A percentile compares a stretch with the other conserved stretches of the same genome.
Conservation (phyloP, 306 rosid species). For the Citrullus mucosospermus region DNA sequence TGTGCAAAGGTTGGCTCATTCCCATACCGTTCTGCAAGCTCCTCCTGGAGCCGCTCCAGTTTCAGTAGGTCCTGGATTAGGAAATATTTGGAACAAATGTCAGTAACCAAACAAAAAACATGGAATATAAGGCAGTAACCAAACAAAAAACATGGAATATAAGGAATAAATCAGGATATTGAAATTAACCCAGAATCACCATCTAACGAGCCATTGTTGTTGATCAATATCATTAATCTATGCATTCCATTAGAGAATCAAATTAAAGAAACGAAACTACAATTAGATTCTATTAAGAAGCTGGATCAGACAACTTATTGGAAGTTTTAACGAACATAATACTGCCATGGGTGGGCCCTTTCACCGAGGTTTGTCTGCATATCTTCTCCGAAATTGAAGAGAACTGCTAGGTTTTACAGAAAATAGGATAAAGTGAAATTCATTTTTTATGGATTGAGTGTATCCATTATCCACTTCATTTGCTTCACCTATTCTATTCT, state of each 20-base stretch:
- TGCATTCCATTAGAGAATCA: neutral
- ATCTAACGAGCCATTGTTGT: neutral
- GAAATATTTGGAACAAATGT: conserved; percentile 17
- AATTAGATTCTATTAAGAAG: neutral
- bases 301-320: neutral
- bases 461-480: neutral
- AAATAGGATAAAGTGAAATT: neutral
- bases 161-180: neutral
- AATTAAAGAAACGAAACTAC: neutral
- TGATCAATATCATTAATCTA: neutral
- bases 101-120: conserved; percentile 7
- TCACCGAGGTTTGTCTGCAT: neutral
- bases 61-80: conserved; percentile 60
- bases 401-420: neutral
- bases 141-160: conserved; percentile 7
- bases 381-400: neutral
- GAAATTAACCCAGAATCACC: neutral
- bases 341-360: neutral
- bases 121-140: conserved; percentile 17
- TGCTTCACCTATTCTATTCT: neutral
- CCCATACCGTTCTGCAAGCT: conserved; percentile 62
- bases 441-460: neutral
- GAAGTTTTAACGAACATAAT: neutral
- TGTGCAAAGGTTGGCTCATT: conserved; percentile 63
- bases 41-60: conserved; percentile 76